A percentile compares a stretch with the other conserved stretches of the same genome.
Evolutionary conservation across 2,329 filamentous ascomycete genomes (phyloP).

Genomic region (Epichloe uncinata): DNA sequence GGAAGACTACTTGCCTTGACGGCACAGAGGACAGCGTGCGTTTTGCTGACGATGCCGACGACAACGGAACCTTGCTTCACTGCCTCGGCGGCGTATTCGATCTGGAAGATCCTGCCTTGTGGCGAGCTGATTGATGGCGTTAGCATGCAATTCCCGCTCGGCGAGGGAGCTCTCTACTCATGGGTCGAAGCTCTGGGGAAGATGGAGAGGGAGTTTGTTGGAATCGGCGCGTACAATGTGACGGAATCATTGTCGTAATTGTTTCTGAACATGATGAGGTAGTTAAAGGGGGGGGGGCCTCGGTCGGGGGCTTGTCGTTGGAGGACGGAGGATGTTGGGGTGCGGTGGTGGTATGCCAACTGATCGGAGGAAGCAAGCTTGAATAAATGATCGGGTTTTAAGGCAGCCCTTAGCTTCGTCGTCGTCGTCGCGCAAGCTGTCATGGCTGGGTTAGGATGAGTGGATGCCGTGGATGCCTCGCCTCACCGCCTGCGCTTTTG

Average conservation of each 20-base stretch:
- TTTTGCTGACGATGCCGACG: conserved; percentile 94
- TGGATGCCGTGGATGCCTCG: conserved; percentile 5
- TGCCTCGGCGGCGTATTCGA: conserved; percentile 96
- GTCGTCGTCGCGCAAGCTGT: conserved; percentile 7
- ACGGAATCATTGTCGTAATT: conserved; percentile 99
- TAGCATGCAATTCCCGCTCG: conserved; percentile 13
- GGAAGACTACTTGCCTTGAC: conserved; percentile 58
- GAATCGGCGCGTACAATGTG: conserved; percentile 64
- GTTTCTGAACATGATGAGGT: conserved; percentile 84
- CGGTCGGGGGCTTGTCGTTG: conserved; percentile 2
- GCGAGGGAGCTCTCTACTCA: background rate
- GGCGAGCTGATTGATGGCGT: conserved; percentile 59
- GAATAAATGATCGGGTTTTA: conserved; percentile 9
- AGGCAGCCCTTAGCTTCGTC: conserved; percentile 14
- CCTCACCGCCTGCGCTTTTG: conserved; percentile 10
- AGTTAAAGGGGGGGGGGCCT: background rate
- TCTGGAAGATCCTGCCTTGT: conserved; percentile 98
- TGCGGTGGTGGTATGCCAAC: conserved; percentile 1
- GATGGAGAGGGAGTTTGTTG: background rate
- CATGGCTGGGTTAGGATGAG: background rate
- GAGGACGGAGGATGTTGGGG: conserved; percentile 2
- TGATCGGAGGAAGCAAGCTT: conserved; percentile 4
- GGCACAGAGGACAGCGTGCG: conserved; percentile 88
- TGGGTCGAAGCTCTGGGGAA: background rate
- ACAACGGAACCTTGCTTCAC: conserved; percentile 99